Percentiles rank a stretch among this genome's conserved stretches.
Evolutionary conservation across 805 yeast genomes (phyloP).

Genomic region (Saccharomycopsis sp.): DNA sequence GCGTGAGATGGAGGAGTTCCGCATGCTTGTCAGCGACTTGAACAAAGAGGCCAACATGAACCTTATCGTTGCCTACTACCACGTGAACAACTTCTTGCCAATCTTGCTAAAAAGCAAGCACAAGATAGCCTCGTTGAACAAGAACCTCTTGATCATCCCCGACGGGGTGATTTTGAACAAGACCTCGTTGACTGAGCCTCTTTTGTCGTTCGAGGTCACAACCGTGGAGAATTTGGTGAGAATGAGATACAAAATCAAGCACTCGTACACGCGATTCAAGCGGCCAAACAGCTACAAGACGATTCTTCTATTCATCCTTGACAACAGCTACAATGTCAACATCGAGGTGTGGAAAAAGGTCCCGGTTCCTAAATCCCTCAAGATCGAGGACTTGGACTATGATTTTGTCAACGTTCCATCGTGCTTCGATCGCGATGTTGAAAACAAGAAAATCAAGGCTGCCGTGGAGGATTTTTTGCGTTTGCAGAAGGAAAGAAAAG

Average conservation of each 20-base stretch:
- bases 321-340: constrained; percentile 9
- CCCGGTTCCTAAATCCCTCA: constrained; percentile 9
- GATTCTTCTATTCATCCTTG: constrained; percentile 11
- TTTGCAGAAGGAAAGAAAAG: background rate
- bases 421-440: constrained; percentile 5
- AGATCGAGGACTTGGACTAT: constrained; percentile 3
- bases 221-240: constrained; percentile 6
- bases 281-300: constrained; percentile 15
- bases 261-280: constrained; percentile 17
- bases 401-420: constrained; percentile 14
- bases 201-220: constrained; percentile 16
- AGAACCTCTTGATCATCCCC: constrained; percentile 14
- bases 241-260: constrained; percentile 13
- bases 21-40: background rate
- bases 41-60: constrained; percentile 2
- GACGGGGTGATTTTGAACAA: constrained; percentile 18
- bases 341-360: constrained; percentile 20
- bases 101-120: constrained; percentile 13
- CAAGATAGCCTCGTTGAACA: constrained; percentile 14
- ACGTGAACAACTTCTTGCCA: constrained; percentile 14
- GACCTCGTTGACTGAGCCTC: constrained; percentile 12
- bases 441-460: constrained; percentile 6
- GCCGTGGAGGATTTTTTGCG: constrained; percentile 3
- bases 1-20: background rate
- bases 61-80: constrained; percentile 13